Evolutionary conservation across 768 basidiomycete species (phyloP).

Genomic region (Boletus coccyginus): DNA sequence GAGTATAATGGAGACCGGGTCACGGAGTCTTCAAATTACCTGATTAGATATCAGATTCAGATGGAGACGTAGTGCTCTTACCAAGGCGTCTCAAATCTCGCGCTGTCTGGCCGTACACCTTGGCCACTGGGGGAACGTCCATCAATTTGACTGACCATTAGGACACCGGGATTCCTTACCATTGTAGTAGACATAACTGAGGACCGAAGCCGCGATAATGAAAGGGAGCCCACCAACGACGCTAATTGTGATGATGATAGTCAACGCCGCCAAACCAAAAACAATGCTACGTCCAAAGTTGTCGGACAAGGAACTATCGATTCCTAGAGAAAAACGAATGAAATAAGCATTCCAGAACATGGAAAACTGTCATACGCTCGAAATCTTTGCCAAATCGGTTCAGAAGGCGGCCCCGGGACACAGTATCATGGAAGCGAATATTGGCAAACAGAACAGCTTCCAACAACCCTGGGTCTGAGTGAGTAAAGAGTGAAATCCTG

Average conservation of each 20-base stretch:
- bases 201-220: constrained; percentile 51
- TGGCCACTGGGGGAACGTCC: constrained; percentile 29
- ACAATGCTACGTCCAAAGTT: constrained; percentile 80
- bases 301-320: constrained; percentile 81
- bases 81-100: constrained; percentile 81
- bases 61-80: constrained; percentile 27
- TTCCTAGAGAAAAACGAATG: constrained; percentile 42
- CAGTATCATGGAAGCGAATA: constrained; percentile 91
- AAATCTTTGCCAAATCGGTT: constrained; percentile 92
- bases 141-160: constrained; percentile 5
- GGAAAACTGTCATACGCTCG: constrained; percentile 44
- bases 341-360: neutral
- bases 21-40: constrained; percentile 38
- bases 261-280: constrained; percentile 64
- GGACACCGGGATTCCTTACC: constrained; percentile 39
- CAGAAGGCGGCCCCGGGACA: constrained; percentile 77
- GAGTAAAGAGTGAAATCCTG: constrained; percentile 7
- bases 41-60: neutral
- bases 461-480: constrained; percentile 45
- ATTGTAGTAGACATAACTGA: constrained; percentile 69
- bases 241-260: constrained; percentile 73
- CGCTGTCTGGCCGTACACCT: constrained; percentile 77
- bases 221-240: constrained; percentile 79
- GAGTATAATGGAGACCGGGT: constrained; percentile 48
- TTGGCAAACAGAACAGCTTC: constrained; percentile 84